Base-by-base conservation (phyloP, 768 basidiomycete species). In the Amanita subjunquillea region DNA sequence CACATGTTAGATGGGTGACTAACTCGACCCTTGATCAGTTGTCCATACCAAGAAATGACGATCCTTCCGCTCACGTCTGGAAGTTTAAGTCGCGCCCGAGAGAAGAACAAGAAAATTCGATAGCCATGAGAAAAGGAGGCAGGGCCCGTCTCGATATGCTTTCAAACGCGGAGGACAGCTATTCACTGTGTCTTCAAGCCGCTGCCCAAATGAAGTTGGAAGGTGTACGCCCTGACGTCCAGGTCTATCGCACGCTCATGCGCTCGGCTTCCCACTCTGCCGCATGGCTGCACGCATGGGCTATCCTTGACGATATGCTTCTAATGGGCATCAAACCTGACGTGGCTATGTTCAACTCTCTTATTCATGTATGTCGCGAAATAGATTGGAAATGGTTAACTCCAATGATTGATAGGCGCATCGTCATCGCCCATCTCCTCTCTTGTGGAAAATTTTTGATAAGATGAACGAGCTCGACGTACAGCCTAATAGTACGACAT, bases 301-400 rank as follows among this genome's bases (percentile, higher is more conserved):
- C 83, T 15, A 73, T 85, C 50, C 65, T 85, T 27, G 82, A 85
- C 34, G 85, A 89, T 62, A 87, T 89, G 84, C 48, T 72, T 32
- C 62, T 70, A 15, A 57, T 72, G 40, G 75, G 73, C 2, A 55
- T 89, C 20, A 54, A 64, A 42, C 83, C 79, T 4, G 71, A 78
- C 51, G 57, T 67, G 4, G 66, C 73, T 37, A 73, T 78, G 7
- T 83, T 83, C 62, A 77, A 85, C 42, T 67, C 73, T 40, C 69
- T 91, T 23, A 63, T 91, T 45, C 67, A 76, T 59, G 88, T 87
- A 62, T 60, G 58, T 51, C 48, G 41, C 23, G 53, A 32, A 44
- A 41, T 6, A 36, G 7, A 47, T 2, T n/a, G 12, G 38, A 48
- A 22, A 46, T 45, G 23, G n/a, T 34, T 20, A 34, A 23, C 25